Percentiles rank a stretch among this genome's conserved stretches.
phyloP scores from a whole-genome alignment of 2,329 filamentous ascomycete genomes.

The Thielaviopsis cerberus region DNA sequence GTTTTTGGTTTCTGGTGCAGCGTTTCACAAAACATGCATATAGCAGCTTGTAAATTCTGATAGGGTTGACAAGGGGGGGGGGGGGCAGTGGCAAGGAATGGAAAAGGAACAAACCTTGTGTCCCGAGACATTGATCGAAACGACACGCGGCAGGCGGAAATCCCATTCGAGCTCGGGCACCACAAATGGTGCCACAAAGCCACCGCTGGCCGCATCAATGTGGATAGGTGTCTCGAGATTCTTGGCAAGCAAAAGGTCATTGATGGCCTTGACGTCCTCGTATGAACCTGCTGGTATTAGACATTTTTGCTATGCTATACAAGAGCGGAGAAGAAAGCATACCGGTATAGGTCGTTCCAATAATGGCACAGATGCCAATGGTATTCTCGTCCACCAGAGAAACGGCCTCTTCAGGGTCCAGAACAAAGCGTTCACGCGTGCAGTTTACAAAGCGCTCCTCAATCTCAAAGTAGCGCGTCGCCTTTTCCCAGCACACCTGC shows the following conservation, averaged over 20 bases:
- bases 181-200: constrained; percentile 85
- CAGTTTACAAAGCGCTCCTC: constrained; percentile 68
- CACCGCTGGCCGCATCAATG: constrained; percentile 80
- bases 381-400: constrained; percentile 47
- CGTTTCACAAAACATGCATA: not conserved
- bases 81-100: constrained; percentile 16
- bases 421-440: constrained; percentile 40
- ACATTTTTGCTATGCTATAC: not conserved
- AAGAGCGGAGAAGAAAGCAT: not conserved
- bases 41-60: not conserved
- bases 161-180: constrained; percentile 75
- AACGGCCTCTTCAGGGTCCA: constrained; percentile 44
- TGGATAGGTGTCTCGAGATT: constrained; percentile 72
- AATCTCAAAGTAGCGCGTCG: constrained; percentile 73
- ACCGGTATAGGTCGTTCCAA: constrained; percentile 87
- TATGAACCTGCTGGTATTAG: constrained; percentile 38
- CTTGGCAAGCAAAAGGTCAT: constrained; percentile 62
- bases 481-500: constrained; percentile 95
- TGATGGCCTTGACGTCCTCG: constrained; percentile 81
- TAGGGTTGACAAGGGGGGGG: not conserved
- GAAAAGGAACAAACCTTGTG: constrained; percentile 52
- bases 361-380: constrained; percentile 80
- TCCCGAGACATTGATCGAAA: constrained; percentile 85
- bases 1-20: not conserved
- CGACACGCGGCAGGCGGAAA: constrained; percentile 72